Base-by-base conservation (phyloP, 768 basidiomycete genomes). In the Leccinum pellstonianum region DNA sequence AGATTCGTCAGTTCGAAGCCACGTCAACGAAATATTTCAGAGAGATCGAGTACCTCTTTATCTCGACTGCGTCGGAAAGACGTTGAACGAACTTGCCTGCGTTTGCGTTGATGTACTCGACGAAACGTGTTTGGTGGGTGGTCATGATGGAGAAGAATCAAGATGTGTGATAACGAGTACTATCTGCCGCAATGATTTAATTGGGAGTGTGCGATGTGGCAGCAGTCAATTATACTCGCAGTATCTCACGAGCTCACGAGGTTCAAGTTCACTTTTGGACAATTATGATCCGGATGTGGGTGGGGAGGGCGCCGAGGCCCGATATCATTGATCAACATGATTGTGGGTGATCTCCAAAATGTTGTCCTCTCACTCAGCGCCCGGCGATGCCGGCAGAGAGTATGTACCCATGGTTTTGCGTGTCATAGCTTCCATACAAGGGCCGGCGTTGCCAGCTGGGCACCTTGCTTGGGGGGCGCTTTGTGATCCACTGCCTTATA, bases 41-140 rank as follows among this genome's bases (percentile, higher is more conserved):
- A 19, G 52, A 57, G n/a, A 10, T 49, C 23, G 5, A 54, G 55
- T 59, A 85, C 87, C 87, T 87, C 64, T 91, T 91, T 62, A 96
- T 95, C 17, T 86, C 84, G 54, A 96, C 92, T 17, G 94, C 93
- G 37, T 90, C 82, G 4, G 84, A 78, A 27, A 96, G 85, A 51
- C 93, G 83, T 62, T 86, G 75, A 60, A 98, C 90, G 69, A 95
- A 95, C 25, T 76, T 74, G 54, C 85, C 79, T 56, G 87, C 80
- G 65, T 96, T 86, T 17, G 77, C 70, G 62, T 95, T 86, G 71
- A 98, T 79, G 65, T 82, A 89, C 8, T 66, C 61, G 19, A 74
- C 57, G 62, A 81, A 76, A 41, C 75, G 64, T 9, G 65, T 27
- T 5, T 73, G 74, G 5, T 73, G 73, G 25, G 72, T 66, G 6